Evolutionary conservation across 257 asterid species (phyloP).

Genomic region (Catharanthus roseus): DNA sequence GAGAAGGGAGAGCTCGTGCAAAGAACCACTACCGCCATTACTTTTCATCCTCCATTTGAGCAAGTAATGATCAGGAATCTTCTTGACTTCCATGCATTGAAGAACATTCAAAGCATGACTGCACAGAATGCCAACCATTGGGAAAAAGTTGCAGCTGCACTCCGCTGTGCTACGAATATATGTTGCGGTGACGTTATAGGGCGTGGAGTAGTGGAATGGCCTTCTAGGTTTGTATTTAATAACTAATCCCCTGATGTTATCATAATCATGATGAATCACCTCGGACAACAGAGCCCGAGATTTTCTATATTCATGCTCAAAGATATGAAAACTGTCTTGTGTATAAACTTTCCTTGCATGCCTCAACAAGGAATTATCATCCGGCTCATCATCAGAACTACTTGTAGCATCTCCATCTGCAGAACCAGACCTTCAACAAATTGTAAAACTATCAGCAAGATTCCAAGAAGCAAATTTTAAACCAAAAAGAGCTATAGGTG

Average conservation of each 20-base stretch:
- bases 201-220: background rate
- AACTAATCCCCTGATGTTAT: background rate
- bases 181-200: constrained; percentile 2
- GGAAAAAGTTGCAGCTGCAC: constrained; percentile 17
- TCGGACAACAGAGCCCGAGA: background rate
- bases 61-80: constrained; percentile 19
- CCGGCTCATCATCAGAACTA: constrained; percentile 4
- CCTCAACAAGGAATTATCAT: constrained; percentile 5
- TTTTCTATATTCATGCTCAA: constrained; percentile 16
- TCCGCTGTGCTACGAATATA: background rate
- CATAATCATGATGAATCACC: background rate
- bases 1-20: background rate
- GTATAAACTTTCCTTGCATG: constrained; percentile 19
- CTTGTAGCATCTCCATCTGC: background rate
- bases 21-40: background rate
- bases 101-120: constrained; percentile 14
- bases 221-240: background rate
- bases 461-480: background rate
- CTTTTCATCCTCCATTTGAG: constrained; percentile 19
- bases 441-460: background rate
- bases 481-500: background rate
- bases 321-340: constrained; percentile 3
- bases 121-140: constrained; percentile 15
- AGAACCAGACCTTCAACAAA: background rate
- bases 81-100: background rate